Conservation (phyloP, 257 asterid species). For the Solanum stenotomum region DNA sequence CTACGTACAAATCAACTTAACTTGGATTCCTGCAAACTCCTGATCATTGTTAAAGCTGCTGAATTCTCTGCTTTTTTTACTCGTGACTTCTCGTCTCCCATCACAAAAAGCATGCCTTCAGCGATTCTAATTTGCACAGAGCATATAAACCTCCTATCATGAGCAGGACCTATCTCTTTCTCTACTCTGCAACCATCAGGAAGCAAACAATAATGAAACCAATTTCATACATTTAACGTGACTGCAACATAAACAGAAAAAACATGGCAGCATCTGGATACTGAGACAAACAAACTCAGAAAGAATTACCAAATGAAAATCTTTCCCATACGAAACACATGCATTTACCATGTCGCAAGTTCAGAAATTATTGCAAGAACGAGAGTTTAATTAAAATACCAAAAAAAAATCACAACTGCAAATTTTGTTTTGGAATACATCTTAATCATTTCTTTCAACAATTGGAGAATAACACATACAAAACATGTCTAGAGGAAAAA, state of each 20-base stretch:
- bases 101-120: background rate
- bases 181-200: slow-evolving; percentile 33
- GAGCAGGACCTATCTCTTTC: slow-evolving; percentile 45
- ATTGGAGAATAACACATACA: background rate
- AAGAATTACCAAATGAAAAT: background rate
- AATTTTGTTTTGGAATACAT: background rate
- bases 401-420: background rate
- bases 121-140: slow-evolving; percentile 44
- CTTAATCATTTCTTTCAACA: background rate
- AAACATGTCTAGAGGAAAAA: background rate
- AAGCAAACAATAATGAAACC: background rate
- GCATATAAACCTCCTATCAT: slow-evolving; percentile 45
- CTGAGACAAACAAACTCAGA: background rate
- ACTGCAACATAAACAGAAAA: background rate
- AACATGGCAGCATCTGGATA: background rate
- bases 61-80: slow-evolving; percentile 67
- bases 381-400: background rate
- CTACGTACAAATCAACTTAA: slow-evolving; percentile 11
- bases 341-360: background rate
- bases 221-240: background rate
- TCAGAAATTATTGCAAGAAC: background rate
- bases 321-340: background rate
- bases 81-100: slow-evolving; percentile 46
- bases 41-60: slow-evolving; percentile 65
- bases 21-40: slow-evolving; percentile 22